Percentiles rank a stretch among this genome's conserved stretches.
Conservation (phyloP, 2,329 filamentous ascomycete genomes). For the Talaromyces pinophilus region DNA sequence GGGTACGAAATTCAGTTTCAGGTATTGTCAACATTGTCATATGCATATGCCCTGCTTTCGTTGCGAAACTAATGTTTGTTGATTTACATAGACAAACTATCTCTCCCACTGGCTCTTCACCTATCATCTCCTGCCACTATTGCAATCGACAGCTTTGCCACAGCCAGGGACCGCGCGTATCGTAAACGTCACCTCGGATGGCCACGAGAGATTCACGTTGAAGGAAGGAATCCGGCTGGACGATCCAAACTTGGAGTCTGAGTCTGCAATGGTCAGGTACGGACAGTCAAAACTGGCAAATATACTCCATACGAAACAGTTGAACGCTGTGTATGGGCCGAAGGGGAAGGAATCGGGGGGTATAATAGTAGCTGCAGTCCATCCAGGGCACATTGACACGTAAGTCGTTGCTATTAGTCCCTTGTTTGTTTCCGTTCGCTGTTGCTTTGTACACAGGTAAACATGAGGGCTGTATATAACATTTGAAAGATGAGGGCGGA, state of each 20-base stretch:
- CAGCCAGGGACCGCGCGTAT: conserved; percentile 2
- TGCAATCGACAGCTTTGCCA: conserved; percentile 35
- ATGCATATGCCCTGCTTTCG: background rate
- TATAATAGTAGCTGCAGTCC: background rate
- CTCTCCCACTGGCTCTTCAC: conserved; percentile 49
- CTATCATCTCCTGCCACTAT: conserved; percentile 41
- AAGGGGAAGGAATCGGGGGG: background rate
- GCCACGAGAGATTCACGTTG: background rate
- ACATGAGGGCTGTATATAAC: too few species aligned
- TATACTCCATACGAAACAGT: background rate
- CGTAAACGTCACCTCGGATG: conserved; percentile 7
- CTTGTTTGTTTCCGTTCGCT: background rate
- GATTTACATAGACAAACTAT: conserved; percentile 40
- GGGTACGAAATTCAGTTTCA: conserved; percentile 42
- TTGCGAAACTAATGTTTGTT: background rate
- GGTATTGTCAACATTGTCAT: background rate
- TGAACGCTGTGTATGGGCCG: background rate
- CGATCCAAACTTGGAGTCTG: background rate
- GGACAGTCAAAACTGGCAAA: conserved; percentile 10
- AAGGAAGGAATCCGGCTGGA: background rate
- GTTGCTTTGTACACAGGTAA: background rate
- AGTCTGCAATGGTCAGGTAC: conserved; percentile 1
- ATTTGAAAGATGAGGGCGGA: background rate
- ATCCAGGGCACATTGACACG: conserved; percentile 2
- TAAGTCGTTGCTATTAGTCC: background rate